These are phyloP conservation scores for Amniculicola lignicola DNA, from an alignment of 495 filamentous ascomycete species.

Conservation along the genomic window DNA sequence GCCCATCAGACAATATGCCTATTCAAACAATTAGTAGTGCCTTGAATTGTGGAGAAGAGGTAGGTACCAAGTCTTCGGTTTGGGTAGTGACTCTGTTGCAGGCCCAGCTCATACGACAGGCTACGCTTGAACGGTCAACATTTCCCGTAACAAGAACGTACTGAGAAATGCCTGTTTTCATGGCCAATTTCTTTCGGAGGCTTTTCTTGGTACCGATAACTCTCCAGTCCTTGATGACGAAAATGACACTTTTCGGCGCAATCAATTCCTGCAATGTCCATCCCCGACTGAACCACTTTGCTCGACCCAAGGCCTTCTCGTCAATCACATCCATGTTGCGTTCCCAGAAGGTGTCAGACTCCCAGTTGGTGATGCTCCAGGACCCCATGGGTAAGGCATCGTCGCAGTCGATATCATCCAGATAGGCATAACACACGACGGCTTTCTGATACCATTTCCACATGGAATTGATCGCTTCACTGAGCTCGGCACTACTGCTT, in stretches of 20 bases:
- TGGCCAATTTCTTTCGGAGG: slow-evolving; percentile 2
- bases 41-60: too few species aligned
- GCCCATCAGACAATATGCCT: slow-evolving; percentile 31
- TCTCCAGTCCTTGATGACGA: slow-evolving; percentile 16
- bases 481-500: slow-evolving; percentile 39
- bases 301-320: neutral
- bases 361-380: neutral
- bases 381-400: neutral
- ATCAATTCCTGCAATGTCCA: slow-evolving; percentile 33
- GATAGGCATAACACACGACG: slow-evolving; percentile 23
- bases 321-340: neutral
- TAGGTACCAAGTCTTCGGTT: slow-evolving; percentile 24
- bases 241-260: slow-evolving; percentile 13
- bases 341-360: slow-evolving; percentile 1
- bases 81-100: slow-evolving; percentile 13
- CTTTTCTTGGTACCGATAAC: slow-evolving; percentile 4
- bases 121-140: slow-evolving; percentile 1
- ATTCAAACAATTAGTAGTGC: too few species aligned
- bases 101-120: slow-evolving; percentile 27
- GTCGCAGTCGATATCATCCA: slow-evolving; percentile 13
- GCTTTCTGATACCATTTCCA: slow-evolving; percentile 31
- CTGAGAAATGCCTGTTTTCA: slow-evolving; percentile 15
- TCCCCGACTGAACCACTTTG: slow-evolving; percentile 30
- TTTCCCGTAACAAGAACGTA: neutral
- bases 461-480: slow-evolving; percentile 49